Evolutionary conservation across 495 filamentous ascomycete genomes (phyloP).

Genomic region (Lasiosphaeriaceae sp.): DNA sequence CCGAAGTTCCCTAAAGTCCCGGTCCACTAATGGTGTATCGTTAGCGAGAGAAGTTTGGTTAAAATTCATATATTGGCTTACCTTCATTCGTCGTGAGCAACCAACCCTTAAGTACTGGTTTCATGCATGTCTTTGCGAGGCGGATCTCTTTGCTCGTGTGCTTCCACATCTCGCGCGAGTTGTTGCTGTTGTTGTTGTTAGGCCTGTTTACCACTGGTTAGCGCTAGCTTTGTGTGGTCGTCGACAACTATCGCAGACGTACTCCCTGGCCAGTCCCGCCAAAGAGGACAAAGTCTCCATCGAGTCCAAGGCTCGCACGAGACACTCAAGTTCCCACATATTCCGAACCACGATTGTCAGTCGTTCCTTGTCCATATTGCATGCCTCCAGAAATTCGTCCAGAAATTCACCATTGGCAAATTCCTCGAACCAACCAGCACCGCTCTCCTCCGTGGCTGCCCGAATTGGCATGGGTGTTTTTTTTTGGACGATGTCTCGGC

Average conservation of each 20-base stretch:
- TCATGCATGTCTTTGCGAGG: slow-evolving; percentile 39
- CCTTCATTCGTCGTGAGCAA: slow-evolving; percentile 34
- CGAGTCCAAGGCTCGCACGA: slow-evolving; percentile 62
- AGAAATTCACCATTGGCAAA: slow-evolving; percentile 30
- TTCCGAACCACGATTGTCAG: slow-evolving; percentile 54
- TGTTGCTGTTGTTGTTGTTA: slow-evolving; percentile 15
- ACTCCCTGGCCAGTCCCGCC: slow-evolving; percentile 42
- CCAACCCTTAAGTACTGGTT: slow-evolving; percentile 43
- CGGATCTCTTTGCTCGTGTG: slow-evolving; percentile 37
- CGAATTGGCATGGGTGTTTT: slow-evolving; percentile 29
- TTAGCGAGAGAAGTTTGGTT: slow-evolving; percentile 7
- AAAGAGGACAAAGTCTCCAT: slow-evolving; percentile 54
- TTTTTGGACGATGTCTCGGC: slow-evolving; percentile 37
- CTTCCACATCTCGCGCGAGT: slow-evolving; percentile 42
- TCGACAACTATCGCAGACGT: slow-evolving; percentile 9
- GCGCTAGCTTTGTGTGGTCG: neutral
- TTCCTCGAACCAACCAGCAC: slow-evolving; percentile 40
- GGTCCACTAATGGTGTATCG: slow-evolving; percentile 28
- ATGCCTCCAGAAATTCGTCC: slow-evolving; percentile 32
- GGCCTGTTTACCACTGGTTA: slow-evolving; percentile 19
- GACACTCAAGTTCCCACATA: slow-evolving; percentile 69
- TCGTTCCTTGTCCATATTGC: slow-evolving; percentile 30
- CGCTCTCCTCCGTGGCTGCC: slow-evolving; percentile 20
- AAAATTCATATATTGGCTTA: slow-evolving; percentile 11
- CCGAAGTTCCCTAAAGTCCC: slow-evolving; percentile 54